Percentiles rank a stretch among this genome's conserved stretches.
These are phyloP conservation scores for Epichloe brachyelytri DNA, from an alignment of 2,329 filamentous ascomycete genomes.

Conservation along the genomic window DNA sequence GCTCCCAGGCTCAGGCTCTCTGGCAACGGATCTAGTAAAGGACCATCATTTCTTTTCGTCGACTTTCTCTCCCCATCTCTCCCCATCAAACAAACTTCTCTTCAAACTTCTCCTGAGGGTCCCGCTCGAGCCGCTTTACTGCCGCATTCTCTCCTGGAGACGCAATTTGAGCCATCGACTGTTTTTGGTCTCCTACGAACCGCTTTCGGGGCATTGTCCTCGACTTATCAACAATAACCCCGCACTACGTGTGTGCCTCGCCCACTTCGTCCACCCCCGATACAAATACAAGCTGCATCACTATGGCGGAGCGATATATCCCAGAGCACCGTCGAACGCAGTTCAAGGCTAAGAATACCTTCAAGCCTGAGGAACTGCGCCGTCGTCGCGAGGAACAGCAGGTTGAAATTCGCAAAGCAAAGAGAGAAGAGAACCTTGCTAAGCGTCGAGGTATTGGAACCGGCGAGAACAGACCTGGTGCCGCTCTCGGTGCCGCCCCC, in stretches of 20 bases:
- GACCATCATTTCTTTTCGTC: conserved; percentile 8
- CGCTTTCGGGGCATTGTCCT: conserved; percentile 1
- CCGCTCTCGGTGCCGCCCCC: conserved; percentile 72
- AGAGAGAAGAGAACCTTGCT: conserved; percentile 96
- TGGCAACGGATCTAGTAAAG: conserved; percentile 8
- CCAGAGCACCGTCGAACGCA: conserved; percentile 97
- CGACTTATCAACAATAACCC: conserved; percentile 4
- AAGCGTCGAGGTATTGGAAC: conserved; percentile 91
- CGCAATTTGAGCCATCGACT: neutral
- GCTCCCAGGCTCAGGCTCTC: conserved; percentile 11
- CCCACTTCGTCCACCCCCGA: conserved; percentile 1
- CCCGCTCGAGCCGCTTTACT: conserved; percentile 2
- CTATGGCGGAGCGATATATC: conserved; percentile 97
- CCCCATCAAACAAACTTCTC: conserved; percentile 1
- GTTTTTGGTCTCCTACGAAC: neutral
- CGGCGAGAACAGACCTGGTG: conserved; percentile 66
- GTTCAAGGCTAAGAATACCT: conserved; percentile 99
- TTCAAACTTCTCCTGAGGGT: conserved; percentile 1
- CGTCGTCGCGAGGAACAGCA: conserved; percentile 98
- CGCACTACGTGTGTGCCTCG: conserved; percentile 5
- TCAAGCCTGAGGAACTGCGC: conserved; percentile 97
- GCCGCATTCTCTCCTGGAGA: conserved; percentile 2
- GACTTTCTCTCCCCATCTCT: conserved; percentile 3
- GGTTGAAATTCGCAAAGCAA: conserved; percentile 96
- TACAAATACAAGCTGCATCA: conserved; percentile 17